Conservation (phyloP, 371 early-diverging fungal species). For the Mortierella sp. region DNA sequence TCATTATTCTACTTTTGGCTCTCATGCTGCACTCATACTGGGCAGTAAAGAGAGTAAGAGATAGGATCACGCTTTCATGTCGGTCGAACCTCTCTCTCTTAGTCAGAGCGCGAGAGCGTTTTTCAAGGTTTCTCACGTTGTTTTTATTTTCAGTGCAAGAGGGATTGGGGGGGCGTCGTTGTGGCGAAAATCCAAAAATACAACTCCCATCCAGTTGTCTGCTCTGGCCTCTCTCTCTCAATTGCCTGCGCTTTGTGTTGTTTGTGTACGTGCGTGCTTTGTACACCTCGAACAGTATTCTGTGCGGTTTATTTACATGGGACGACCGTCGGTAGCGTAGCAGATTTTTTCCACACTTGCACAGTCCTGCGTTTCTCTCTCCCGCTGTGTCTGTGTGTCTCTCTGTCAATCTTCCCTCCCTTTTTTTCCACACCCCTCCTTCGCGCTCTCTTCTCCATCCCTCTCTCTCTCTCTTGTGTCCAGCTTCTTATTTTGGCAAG, state of each 20-base stretch:
- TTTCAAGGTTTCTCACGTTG: background rate
- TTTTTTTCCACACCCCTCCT: background rate
- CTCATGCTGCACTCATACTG: too few relatives aligned
- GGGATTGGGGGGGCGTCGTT: background rate
- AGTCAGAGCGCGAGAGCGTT: background rate
- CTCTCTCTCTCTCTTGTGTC: background rate
- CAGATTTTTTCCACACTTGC: too few relatives aligned
- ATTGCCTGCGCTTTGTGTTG: background rate
- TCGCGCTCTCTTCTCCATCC: background rate
- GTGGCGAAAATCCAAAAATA: constrained; percentile 44
- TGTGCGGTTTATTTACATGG: background rate
- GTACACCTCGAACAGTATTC: background rate
- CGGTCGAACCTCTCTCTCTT: background rate
- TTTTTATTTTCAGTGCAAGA: background rate
- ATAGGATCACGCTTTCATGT: background rate
- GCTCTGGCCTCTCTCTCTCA: background rate
- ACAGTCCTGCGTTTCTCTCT: background rate
- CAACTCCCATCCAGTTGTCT: background rate
- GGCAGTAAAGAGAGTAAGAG: too few relatives aligned
- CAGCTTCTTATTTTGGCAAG: constrained; percentile 1
- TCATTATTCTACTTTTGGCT: background rate
- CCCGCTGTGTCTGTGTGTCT: background rate
- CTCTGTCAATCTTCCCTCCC: background rate
- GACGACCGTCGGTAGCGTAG: constrained; percentile 9
- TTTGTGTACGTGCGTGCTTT: background rate